Base-by-base conservation (phyloP, 108 stramenopile species). In the Pinguiococcus pyrenoidosus region DNA sequence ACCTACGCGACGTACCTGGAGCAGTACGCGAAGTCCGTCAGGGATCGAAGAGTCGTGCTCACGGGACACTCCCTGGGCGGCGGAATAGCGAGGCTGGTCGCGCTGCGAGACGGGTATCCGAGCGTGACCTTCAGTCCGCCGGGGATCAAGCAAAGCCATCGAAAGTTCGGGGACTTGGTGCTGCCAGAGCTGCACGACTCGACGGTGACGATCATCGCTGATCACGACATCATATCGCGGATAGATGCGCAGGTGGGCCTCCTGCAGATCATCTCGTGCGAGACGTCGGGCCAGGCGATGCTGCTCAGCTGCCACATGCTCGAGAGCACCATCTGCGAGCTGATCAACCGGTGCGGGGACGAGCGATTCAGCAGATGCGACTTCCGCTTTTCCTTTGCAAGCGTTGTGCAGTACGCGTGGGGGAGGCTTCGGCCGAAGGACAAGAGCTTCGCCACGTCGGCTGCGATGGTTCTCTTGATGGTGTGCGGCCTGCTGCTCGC, bases 251-350 rank as follows among this genome's bases (percentile, higher is more conserved):
- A 64, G 57, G 62, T 64, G 22, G 62, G 62, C 10, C 38, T 58
- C 24, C 51, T 64, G 22, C 62, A 64, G 62, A 49, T 26, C 3
- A 58, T 64, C 10, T 37, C 41, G 18, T 64, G 62, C 57, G 32
- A 35, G 22, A 36, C 54, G 4, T 22, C 34, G 24, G 50, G 32
- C 1, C 34, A 58, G 38, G 56, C 62, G 14, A 37, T 59, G 22
- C 56, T 51, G 49, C 24, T 46, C 48, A 35, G 33, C 42, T 64
- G 62, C 57, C 62, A 64, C 51, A 58, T 64, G 56, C 51, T 64
- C 5, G 56, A 64, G 34, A 56, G 56, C n/a, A 64, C 62, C 24
- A 44, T 64, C n/a, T 58, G 62, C 43, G 57, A 64, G 23, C 49
- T 64, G 23, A 28, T 64, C 26, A 7, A 39, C 7, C 56, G 51